Percentiles rank a stretch among this genome's conserved stretches.
These are phyloP conservation scores for Exserohilum turcica DNA, from an alignment of 2,329 filamentous ascomycete species.

Conservation along the genomic window DNA sequence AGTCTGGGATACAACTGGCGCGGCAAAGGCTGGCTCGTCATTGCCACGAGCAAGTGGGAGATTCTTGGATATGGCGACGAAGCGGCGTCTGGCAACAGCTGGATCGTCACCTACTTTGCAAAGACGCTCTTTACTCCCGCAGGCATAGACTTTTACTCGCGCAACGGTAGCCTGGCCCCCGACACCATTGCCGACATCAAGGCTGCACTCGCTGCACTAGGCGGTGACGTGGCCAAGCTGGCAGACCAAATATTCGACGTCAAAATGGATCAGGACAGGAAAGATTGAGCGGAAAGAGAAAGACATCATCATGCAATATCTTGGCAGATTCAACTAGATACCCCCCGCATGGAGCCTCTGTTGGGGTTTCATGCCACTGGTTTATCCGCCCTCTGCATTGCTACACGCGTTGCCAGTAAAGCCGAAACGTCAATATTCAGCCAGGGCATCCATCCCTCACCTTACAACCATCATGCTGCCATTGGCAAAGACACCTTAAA, in stretches of 20 bases:
- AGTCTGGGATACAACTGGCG: conserved; percentile 64
- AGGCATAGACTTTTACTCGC: conserved; percentile 78
- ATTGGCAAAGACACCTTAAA: not conserved
- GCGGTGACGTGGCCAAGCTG: conserved; percentile 60
- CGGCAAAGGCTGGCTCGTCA: conserved; percentile 73
- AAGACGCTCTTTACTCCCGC: conserved; percentile 83
- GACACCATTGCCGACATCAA: conserved; percentile 63
- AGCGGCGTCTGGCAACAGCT: conserved; percentile 56
- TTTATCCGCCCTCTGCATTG: not conserved
- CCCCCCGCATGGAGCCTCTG: conserved; percentile 12
- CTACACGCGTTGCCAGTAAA: not conserved
- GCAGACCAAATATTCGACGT: conserved; percentile 55
- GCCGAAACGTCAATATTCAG: not conserved
- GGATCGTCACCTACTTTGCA: conserved; percentile 84
- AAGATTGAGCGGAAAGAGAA: conserved; percentile 9
- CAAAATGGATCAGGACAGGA: conserved; percentile 34
- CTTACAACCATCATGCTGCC: not conserved
- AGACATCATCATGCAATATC: not conserved
- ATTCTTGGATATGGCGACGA: conserved; percentile 74
- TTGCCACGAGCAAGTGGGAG: conserved; percentile 80
- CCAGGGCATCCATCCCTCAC: not conserved
- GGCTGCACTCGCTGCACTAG: conserved; percentile 58
- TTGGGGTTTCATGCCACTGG: not conserved
- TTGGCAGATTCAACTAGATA: conserved; percentile 9
- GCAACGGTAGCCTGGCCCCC: conserved; percentile 62